Conservation (phyloP, 2,329 filamentous ascomycete species). For the Lithohypha guttulata region DNA sequence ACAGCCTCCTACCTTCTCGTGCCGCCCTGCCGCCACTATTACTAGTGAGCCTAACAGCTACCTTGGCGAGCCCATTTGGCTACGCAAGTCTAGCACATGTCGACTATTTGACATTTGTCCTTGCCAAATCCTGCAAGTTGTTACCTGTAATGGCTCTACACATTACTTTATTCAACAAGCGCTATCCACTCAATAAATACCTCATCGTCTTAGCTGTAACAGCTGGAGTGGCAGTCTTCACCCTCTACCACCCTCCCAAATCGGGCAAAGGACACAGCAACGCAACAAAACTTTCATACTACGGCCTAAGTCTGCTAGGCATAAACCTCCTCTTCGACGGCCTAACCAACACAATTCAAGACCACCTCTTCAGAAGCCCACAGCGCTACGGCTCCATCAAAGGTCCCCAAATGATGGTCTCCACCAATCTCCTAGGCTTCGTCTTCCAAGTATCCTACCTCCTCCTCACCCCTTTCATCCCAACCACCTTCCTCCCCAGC, state of each 20-base stretch:
- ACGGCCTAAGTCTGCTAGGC: conserved; percentile 66
- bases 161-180: conserved; percentile 76
- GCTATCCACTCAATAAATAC: conserved; percentile 95
- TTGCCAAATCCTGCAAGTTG: conserved; percentile 96
- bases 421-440: conserved; percentile 82
- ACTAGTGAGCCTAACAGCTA: conserved; percentile 76
- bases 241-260: conserved; percentile 65
- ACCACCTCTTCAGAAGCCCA: conserved; percentile 69
- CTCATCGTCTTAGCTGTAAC: conserved; percentile 85
- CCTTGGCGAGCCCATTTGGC: conserved; percentile 87
- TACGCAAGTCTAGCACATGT: conserved; percentile 88
- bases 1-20: conserved; percentile 61
- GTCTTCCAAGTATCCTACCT: conserved; percentile 67
- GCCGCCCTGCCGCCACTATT: conserved; percentile 67
- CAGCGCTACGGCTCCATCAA: conserved; percentile 62
- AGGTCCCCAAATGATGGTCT: conserved; percentile 99
- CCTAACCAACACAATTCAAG: conserved; percentile 91
- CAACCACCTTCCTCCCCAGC: conserved; percentile 57
- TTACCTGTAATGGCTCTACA: conserved; percentile 97
- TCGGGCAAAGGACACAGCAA: conserved; percentile 36
- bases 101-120: conserved; percentile 95
- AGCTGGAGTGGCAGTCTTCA: conserved; percentile 86
- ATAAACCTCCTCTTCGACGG: conserved; percentile 94
- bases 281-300: conserved; percentile 55
- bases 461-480: conserved; percentile 67